Evolutionary conservation across 2,329 filamentous ascomycete genomes (phyloP).

Genomic region (Fusarium sp.): DNA sequence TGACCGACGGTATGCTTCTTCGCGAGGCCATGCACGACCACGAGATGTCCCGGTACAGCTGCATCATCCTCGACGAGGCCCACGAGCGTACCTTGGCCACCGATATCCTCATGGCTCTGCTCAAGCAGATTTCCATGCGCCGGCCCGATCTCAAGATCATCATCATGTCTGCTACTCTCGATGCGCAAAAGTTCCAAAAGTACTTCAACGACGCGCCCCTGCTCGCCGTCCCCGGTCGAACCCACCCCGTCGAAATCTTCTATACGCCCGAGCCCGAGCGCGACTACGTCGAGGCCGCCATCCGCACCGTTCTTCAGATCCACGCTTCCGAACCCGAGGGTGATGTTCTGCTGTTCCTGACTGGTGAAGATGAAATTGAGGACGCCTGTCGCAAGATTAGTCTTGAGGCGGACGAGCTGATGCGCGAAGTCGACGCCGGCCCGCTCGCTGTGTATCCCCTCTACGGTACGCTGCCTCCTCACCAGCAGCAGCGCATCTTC

Average conservation of each 20-base stretch:
- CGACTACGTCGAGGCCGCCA: slow-evolving; percentile 95
- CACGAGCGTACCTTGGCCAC: slow-evolving; percentile 98
- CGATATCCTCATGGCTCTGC: slow-evolving; percentile 94
- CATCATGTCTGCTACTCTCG: slow-evolving; percentile 98
- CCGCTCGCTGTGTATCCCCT: slow-evolving; percentile 92
- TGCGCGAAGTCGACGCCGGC: slow-evolving; percentile 89
- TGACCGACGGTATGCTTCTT: slow-evolving; percentile 99
- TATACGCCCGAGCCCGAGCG: slow-evolving; percentile 97
- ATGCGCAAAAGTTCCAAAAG: slow-evolving; percentile 96
- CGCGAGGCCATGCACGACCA: slow-evolving; percentile 97
- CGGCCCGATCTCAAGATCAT: slow-evolving; percentile 95
- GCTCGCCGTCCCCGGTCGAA: slow-evolving; percentile 93
- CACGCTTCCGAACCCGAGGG: slow-evolving; percentile 93
- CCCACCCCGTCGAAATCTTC: slow-evolving; percentile 97
- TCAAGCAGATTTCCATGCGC: slow-evolving; percentile 88
- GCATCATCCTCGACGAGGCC: slow-evolving; percentile 98
- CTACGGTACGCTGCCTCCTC: slow-evolving; percentile 91
- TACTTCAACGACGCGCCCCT: slow-evolving; percentile 97
- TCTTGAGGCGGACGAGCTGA: slow-evolving; percentile 91
- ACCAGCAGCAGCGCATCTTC: slow-evolving; percentile 96
- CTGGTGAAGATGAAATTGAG: slow-evolving; percentile 98
- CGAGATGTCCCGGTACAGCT: slow-evolving; percentile 91
- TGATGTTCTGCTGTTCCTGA: slow-evolving; percentile 94
- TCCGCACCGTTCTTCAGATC: slow-evolving; percentile 95
- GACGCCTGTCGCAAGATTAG: slow-evolving; percentile 93